Conservation (phyloP, 2,329 filamentous ascomycete genomes). For the Tolypocladium album region DNA sequence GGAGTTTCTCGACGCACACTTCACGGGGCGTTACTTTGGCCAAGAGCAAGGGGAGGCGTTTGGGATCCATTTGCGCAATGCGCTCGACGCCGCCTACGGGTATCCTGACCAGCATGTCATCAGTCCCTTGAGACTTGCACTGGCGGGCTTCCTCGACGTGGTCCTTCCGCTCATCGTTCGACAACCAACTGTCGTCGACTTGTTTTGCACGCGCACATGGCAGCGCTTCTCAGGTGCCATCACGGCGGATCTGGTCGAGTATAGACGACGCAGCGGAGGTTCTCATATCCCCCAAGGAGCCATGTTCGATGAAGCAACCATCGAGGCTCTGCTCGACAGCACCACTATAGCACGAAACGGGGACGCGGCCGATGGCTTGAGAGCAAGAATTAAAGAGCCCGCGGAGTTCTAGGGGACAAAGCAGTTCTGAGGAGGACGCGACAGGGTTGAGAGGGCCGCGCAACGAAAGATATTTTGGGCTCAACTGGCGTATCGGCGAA, state of each 20-base stretch:
- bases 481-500: neutral
- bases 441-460: neutral
- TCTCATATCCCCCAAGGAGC: neutral
- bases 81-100: slow-evolving; percentile 17
- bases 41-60: slow-evolving; percentile 10
- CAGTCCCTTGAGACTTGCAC: slow-evolving; percentile 18
- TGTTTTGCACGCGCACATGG: slow-evolving; percentile 15
- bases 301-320: slow-evolving; percentile 7
- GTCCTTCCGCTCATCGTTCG: slow-evolving; percentile 12
- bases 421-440: neutral
- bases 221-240: slow-evolving; percentile 11
- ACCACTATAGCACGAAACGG: neutral
- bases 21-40: slow-evolving; percentile 7
- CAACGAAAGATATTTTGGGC: neutral
- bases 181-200: slow-evolving; percentile 10
- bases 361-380: neutral
- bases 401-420: neutral
- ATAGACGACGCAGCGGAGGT: slow-evolving; percentile 7
- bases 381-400: neutral
- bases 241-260: slow-evolving; percentile 15
- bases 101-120: slow-evolving; percentile 13
- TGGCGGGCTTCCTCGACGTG: slow-evolving; percentile 18
- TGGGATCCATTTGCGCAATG: slow-evolving; percentile 15
- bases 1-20: slow-evolving; percentile 7
- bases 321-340: slow-evolving; percentile 11